A percentile compares a stretch with the other conserved stretches of the same genome.
Conservation (phyloP, 306 rosid genomes). For the Ormosia semicastrata region DNA sequence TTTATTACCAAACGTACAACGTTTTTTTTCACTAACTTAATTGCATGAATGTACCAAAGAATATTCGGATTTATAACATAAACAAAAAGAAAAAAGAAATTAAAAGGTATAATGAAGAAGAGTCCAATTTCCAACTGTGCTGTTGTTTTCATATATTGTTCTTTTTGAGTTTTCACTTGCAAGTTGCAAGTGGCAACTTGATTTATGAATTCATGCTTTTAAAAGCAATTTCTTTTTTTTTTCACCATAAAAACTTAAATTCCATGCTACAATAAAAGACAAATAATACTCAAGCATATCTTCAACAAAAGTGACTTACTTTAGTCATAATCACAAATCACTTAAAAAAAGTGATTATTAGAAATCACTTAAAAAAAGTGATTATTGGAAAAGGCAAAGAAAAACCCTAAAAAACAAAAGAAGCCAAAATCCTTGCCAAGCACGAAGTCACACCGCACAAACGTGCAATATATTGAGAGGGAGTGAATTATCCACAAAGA, state of each 20-base stretch:
- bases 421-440: conserved; percentile 22
- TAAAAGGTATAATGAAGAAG: neutral
- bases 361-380: no score
- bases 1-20: no score
- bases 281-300: conserved; percentile 13
- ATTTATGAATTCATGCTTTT: neutral
- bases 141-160: neutral
- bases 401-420: neutral
- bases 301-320: conserved; percentile 18
- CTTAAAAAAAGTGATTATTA: conserved; percentile 25
- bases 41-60: no score
- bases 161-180: neutral
- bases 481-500: conserved; percentile 7
- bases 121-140: neutral
- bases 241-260: neutral
- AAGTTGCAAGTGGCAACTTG: conserved; percentile 6
- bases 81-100: no score
- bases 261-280: neutral
- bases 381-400: neutral
- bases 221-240: neutral
- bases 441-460: conserved; percentile 39
- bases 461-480: conserved; percentile 13
- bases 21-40: no score
- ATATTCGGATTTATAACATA: no score
- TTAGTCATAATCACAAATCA: conserved; percentile 24